These are phyloP conservation scores for Vararia minispora DNA, from an alignment of 768 basidiomycete genomes.

Conservation along the genomic window DNA sequence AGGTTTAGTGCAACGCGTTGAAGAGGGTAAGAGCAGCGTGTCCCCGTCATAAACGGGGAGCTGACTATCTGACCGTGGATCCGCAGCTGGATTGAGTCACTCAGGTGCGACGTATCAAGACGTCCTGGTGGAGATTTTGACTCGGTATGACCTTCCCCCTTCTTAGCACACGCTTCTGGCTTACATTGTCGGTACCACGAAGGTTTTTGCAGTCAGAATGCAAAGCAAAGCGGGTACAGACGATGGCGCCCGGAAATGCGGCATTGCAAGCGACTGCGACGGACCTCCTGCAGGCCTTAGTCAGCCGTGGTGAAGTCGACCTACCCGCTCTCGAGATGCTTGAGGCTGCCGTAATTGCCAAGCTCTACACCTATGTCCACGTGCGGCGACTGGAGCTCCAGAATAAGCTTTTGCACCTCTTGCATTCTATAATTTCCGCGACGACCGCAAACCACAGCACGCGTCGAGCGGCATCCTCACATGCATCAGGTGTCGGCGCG, in stretches of 20 bases:
- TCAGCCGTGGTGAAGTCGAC: conserved; percentile 76
- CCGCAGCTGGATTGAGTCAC: conserved; percentile 19
- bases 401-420: conserved; percentile 84
- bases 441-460: conserved; percentile 30
- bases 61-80: conserved; percentile 6
- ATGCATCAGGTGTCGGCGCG: not conserved
- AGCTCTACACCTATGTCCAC: conserved; percentile 69
- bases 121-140: conserved; percentile 56
- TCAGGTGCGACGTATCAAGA: conserved; percentile 67
- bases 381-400: conserved; percentile 67
- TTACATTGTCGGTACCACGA: not conserved
- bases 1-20: conserved; percentile 50
- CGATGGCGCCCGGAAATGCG: conserved; percentile 52
- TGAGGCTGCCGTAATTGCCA: conserved; percentile 61
- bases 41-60: not conserved
- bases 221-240: conserved; percentile 28
- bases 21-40: conserved; percentile 33
- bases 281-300: conserved; percentile 74
- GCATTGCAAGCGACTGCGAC: conserved; percentile 63
- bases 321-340: conserved; percentile 44
- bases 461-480: conserved; percentile 1
- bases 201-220: conserved; percentile 80
- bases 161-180: not conserved
- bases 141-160: conserved; percentile 38
- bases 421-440: conserved; percentile 76